Base-by-base conservation (phyloP, 2,329 filamentous ascomycete species). In the Pestalotiopsis sp. region DNA sequence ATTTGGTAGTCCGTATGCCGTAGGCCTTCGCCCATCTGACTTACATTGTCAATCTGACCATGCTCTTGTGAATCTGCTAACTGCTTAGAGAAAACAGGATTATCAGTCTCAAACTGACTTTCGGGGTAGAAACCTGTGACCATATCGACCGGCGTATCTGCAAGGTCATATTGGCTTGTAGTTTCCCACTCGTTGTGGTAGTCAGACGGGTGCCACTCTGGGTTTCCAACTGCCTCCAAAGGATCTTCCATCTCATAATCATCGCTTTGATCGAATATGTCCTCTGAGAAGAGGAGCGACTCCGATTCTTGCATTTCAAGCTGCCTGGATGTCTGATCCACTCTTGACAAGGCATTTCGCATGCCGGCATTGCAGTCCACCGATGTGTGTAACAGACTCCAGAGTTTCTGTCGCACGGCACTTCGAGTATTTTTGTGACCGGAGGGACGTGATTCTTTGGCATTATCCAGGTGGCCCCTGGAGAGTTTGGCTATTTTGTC, bases 301-400 rank as follows among this genome's bases (percentile, higher is more conserved):
- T 67, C 58, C 6, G 41, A 31, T 9, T 67, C 31, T 67, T 63
- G 36, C 12, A 62, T n/a, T 56, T 62, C 31, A 7, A 52, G 20
- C 38, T 41, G 25, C 31, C 39, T 36, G n/a, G 52, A 49, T 5
- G 49, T n/a, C 9, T 14, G 52, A 49, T 58, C 31, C 14, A 67
- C n/a, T 20, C 27, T 59, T 38, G 23, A 56, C 31, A n/a, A 31
- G 23, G 59, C 64, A 39, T 41, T 3, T 20, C 66, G 23, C 41
- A 57, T 67, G 12, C 66, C 66, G 13, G 14, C 59, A 20, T 27
- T 64, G 38, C 12, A 17, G 36, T 49, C 38, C 11, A 69, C 38
- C 11, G 25, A 67, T 45, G 27, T 52, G 11, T 39, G 14, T 38
- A 69, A 36, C 41, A 64, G 12, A 31, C 20, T 49, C 27, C 38